Evolutionary conservation across 1,284 basidiomycete species (phyloP).

Genomic region (Austroboletus olivaceoglutinosus): DNA sequence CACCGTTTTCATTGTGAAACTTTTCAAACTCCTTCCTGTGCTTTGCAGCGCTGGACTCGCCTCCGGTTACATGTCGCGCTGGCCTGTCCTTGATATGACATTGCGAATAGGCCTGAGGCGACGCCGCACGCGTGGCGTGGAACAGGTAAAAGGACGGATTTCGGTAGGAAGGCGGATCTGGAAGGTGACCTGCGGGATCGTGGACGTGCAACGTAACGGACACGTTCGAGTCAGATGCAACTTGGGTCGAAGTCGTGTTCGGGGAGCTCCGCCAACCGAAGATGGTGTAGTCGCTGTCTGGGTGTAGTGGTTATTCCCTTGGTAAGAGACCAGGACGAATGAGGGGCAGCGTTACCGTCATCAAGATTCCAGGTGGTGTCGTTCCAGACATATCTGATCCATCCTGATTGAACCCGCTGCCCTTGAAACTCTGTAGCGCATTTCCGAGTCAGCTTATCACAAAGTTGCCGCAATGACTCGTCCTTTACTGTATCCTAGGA

Average conservation of each 20-base stretch:
- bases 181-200: conserved; percentile 59
- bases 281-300: conserved; percentile 78
- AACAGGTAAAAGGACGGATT: conserved; percentile 74
- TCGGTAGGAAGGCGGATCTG: conserved; percentile 56
- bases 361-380: conserved; percentile 76
- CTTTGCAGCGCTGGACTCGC: conserved; percentile 46
- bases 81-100: conserved; percentile 41
- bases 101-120: conserved; percentile 25
- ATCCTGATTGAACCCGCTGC: conserved; percentile 63
- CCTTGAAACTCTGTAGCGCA: conserved; percentile 52
- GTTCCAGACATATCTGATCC: conserved; percentile 79
- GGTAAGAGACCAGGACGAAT: neutral
- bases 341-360: conserved; percentile 49
- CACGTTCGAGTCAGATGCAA: neutral
- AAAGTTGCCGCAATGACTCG: conserved; percentile 60
- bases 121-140: conserved; percentile 18
- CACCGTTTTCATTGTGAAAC: conserved; percentile 90
- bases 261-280: conserved; percentile 65
- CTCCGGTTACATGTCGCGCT: conserved; percentile 14
- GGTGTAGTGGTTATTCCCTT: neutral
- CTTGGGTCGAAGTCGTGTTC: conserved; percentile 25
- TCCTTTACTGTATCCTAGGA: conserved; percentile 50
- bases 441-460: conserved; percentile 69
- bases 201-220: conserved; percentile 63
- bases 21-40: conserved; percentile 78